These are phyloP conservation scores for Kurtzmaniella quercitrusa DNA, from an alignment of 1,139 yeast species.

Conservation along the genomic window DNA sequence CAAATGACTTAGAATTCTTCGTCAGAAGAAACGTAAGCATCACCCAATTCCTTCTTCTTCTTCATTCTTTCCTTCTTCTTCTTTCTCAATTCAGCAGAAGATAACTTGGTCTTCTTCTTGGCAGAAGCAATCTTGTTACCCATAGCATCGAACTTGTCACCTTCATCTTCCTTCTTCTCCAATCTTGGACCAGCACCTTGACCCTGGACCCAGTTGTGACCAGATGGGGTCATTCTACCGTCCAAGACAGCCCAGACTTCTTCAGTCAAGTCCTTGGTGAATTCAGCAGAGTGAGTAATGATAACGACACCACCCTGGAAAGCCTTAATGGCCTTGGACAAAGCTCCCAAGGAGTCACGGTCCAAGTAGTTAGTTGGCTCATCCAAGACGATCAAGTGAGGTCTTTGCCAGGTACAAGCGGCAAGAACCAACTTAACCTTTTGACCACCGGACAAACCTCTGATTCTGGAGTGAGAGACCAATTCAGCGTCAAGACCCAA, in stretches of 20 bases:
- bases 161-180: constrained; percentile 94
- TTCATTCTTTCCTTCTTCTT: constrained; percentile 99
- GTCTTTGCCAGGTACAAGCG: constrained; percentile 99
- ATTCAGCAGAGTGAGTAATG: constrained; percentile 99
- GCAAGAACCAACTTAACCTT: constrained; percentile 99
- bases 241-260: constrained; percentile 99
- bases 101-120: constrained; percentile 96
- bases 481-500: constrained; percentile 98
- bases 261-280: constrained; percentile 97
- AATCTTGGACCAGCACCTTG: constrained; percentile 99
- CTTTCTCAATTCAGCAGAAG: constrained; percentile 99
- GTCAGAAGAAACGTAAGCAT: constrained; percentile 96
- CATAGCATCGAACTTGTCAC: constrained; percentile 98
- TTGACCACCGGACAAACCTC: constrained; percentile 99
- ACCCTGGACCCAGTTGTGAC: constrained; percentile 99
- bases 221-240: constrained; percentile 99
- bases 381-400: constrained; percentile 98
- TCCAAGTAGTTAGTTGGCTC: constrained; percentile 99
- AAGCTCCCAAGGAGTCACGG: constrained; percentile 99
- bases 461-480: constrained; percentile 98
- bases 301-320: constrained; percentile 99
- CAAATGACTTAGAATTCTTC: constrained; percentile 42
- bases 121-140: constrained; percentile 98
- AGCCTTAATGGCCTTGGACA: constrained; percentile 96
- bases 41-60: constrained; percentile 99